Evolutionary conservation across 1,284 basidiomycete genomes (phyloP), one percentile per base, ranked within the genome.

Genomic region (Malassezia restricta): DNA sequence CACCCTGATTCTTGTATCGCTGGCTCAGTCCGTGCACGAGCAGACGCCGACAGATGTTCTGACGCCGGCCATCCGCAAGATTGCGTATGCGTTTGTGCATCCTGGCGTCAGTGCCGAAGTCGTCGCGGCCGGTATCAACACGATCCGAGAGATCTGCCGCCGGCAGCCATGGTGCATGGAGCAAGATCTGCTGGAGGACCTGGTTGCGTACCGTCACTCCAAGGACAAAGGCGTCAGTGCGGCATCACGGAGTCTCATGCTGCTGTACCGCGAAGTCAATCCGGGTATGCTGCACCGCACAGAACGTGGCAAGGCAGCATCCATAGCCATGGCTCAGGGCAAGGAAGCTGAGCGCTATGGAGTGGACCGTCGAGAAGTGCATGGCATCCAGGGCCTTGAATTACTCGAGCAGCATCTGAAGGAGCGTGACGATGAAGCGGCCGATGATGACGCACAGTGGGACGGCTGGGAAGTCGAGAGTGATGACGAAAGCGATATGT

Each of bases 51-150:
- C 94, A 0, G 91, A 96, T 70, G 86, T 82, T 3, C 78, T 99
- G 11, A 83, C 82, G 2, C 92, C 94, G 3, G 84, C 92, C 40
- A 78, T 99, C 45, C 81, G 82, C 53, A 99, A 98, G 76, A 77
- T 99, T 49, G 87, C 91, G 0, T 83, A 87, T 65, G 89, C 95
- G 68, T 99, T 99, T 65, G 86, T 99, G 3, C 92, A 98, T 74
- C 92, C 92, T 0, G 94, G 94, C 56, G 94, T 98, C 4, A 87
- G 88, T 3, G 81, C 83, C 58, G 91, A 98, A 74, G 90, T 98
- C 64, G 86, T 96, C 51, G 84, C 91, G 0, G 94, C 92, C 0
- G 94, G 94, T 33, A 78, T 99, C 65, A 99, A 99, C 72, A 81
- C 88, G 17, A 87, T 98, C 42, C 80, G 90, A 35, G 92, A 98